Evolutionary conservation across 805 yeast genomes (phyloP), one percentile per base, ranked within the genome.

Genomic region (Wickerhamomyces ciferrii): DNA sequence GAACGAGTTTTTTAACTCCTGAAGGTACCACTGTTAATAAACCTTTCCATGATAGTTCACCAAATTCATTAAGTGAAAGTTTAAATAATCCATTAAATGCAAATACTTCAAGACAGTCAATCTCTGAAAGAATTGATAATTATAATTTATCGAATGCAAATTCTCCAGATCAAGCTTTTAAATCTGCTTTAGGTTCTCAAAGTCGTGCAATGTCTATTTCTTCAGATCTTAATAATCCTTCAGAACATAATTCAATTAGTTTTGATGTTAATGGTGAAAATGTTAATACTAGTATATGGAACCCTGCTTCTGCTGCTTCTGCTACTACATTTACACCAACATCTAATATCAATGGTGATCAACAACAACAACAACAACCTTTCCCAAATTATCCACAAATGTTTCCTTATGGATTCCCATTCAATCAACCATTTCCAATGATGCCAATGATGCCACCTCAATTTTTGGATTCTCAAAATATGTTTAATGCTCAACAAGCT

Each of bases 291-390:
- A 75, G 68, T 54, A 77, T 79, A 53, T 83, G 87, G 87, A 80
- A 81, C 59, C 85, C 86, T 0, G 85, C 84, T 7, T 67, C 82
- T 18, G 82, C 85, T 4, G 86, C 84, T 3, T 66, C 81, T 32
- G 83, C 87, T 1, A 44, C 61, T 10, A 66, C 83, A 1, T 82
- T 82, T 58, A 76, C 77, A 14, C 87, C 87, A 20, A 56, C 57
- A 59, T 54, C 50, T 39, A 55, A 50, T 19, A 5, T 27, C 4
- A 27, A 27, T 13, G 31, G 14, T 27, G 31, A 27, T 27, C 31
- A 27, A 27, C 31, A 27, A 27, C 31, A 27, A 10, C 31, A 27
- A 27, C 31, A 27, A 10, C 49, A 51, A 45, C 56, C 50, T 72
- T 63, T 36, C 45, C 48, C 55, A 46, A 41, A 41, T 13, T 54